Conservation (phyloP, 495 filamentous ascomycete genomes). For the Lepraria neglecta region DNA sequence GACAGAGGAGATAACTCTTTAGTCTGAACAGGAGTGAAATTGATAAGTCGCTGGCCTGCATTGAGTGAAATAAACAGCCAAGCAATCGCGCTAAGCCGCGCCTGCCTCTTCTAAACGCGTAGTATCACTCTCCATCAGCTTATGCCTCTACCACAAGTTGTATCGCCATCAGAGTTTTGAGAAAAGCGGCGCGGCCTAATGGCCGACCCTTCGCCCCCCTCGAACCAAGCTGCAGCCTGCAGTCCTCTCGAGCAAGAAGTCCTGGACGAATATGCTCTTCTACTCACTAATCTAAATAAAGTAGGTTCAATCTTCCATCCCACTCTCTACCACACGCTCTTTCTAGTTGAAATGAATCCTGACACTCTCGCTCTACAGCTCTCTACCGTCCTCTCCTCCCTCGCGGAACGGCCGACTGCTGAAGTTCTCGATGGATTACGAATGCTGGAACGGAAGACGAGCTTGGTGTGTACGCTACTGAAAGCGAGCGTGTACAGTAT, state of each 20-base stretch:
- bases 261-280: conserved; percentile 80
- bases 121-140: background rate
- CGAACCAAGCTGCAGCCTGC: conserved; percentile 32
- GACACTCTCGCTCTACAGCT: conserved; percentile 41
- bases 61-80: background rate
- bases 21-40: too few relatives aligned
- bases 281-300: conserved; percentile 87
- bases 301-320: conserved; percentile 39
- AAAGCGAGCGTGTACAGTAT: conserved; percentile 99
- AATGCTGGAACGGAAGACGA: conserved; percentile 86
- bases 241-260: conserved; percentile 88
- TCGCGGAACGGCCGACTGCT: conserved; percentile 58
- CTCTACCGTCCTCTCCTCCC: conserved; percentile 52
- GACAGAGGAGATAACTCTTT: too few relatives aligned
- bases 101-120: background rate
- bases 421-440: conserved; percentile 78
- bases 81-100: conserved; percentile 10
- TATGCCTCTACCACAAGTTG: background rate
- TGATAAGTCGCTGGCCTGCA: background rate
- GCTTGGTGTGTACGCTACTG: conserved; percentile 85
- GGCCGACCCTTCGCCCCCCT: background rate
- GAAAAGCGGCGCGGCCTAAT: conserved; percentile 4
- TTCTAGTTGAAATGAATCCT: conserved; percentile 8
- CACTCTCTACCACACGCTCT: background rate
- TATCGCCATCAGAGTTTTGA: background rate